Evolutionary conservation across 2,329 filamentous ascomycete genomes (phyloP), one percentile per base, ranked within the genome.

Genomic region (Malbranchea cinnamomea): DNA sequence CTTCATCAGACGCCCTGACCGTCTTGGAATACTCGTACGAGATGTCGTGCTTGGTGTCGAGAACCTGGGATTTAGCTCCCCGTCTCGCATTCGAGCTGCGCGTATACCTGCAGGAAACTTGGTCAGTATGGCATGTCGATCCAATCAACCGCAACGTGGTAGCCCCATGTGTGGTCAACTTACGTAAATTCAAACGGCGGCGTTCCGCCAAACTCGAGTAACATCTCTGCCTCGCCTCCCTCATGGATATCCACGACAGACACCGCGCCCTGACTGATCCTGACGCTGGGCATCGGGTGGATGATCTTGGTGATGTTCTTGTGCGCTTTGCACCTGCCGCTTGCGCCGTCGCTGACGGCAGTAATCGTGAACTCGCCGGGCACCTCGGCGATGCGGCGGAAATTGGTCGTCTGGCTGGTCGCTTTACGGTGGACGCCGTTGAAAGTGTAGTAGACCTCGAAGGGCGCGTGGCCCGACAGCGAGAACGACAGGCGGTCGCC

Each of bases 151-250:
- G 19, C 8, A 36, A 12, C 12, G 15, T 10, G 31, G 18, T 14
- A 16, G 13, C 27, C 24, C 12, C n/a, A n/a, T n/a, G n/a, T n/a
- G n/a, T n/a, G n/a, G 10, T 11, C 5, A 24, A 28, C 62, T 50
- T 53, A 67, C 34, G 87, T 94, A 50, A 95, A 98, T 56, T 95
- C 89, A 47, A 98, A 98, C 1, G 89, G 89, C 37, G 89, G 84
- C 4, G 81, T 85, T 33, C 91, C 89, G 62, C 80, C 85, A 57
- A 98, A 98, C 46, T 93, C 81, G 45, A 98, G 95, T 5, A 83
- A 61, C 30, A 98, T 84, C 49, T 94, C 82, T 1, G 89, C 84
- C 50, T 91, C 80, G 37, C 84, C 84, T 42, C 89, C 89, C 60
- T 98, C 87, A 52, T 95, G 91, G 38, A 98, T 98, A 49, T 95